These are phyloP conservation scores for Flaveria floridana DNA, from an alignment of 140 eudicot species.

Conservation along the genomic window DNA sequence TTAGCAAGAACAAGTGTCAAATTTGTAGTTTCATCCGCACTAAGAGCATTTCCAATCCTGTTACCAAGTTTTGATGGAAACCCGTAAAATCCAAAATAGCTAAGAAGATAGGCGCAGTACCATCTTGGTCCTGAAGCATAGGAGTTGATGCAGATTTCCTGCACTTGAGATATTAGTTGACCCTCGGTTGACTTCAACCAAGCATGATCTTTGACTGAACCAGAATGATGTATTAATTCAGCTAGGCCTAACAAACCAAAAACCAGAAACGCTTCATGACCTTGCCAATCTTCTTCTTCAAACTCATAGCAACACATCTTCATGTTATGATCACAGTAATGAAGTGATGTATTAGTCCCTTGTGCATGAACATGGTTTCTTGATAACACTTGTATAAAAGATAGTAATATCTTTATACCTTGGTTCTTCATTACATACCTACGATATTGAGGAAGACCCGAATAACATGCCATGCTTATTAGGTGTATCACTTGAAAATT, in stretches of 20 bases:
- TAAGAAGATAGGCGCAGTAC: conserved; percentile 66
- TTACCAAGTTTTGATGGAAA: conserved; percentile 65
- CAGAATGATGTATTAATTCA: conserved; percentile 54
- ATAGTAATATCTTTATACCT: conserved; percentile 50
- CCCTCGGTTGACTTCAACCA: conserved; percentile 38
- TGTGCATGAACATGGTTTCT: conserved; percentile 41
- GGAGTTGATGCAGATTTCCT: conserved; percentile 42
- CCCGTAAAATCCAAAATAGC: conserved; percentile 66
- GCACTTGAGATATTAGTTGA: conserved; percentile 45
- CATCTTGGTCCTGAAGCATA: conserved; percentile 68
- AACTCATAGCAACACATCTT: conserved; percentile 57
- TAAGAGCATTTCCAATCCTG: conserved; percentile 45
- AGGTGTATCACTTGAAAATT: conserved; percentile 53
- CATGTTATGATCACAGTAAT: conserved; percentile 47
- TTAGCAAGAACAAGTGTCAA: conserved; percentile 55
- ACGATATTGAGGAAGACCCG: conserved; percentile 55
- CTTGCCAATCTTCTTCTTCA: conserved; percentile 76
- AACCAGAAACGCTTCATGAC: conserved; percentile 58
- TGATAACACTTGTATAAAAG: conserved; percentile 52
- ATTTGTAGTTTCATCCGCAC: conserved; percentile 49
- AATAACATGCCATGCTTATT: conserved; percentile 61
- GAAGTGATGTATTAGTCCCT: conserved; percentile 44
- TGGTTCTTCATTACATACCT: conserved; percentile 41
- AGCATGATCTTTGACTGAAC: conserved; percentile 25
- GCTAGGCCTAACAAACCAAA: conserved; percentile 62